Percentiles rank a stretch among this genome's conserved stretches.
phyloP scores from a whole-genome alignment of 2,329 filamentous ascomycete species.

The Phoma herbarum region DNA sequence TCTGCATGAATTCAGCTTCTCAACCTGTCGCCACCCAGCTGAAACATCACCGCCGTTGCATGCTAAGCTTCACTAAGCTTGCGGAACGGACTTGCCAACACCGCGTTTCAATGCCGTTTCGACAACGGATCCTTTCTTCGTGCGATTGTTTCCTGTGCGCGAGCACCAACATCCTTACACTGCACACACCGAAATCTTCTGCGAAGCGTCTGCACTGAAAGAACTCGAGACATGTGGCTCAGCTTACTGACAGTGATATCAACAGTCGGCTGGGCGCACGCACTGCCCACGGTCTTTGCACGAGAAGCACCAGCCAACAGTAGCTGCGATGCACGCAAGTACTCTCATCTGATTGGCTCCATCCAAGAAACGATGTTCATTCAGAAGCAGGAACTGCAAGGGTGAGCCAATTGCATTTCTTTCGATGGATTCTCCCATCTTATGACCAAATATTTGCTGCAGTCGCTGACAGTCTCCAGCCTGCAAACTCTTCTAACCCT shows the following conservation, averaged over 20 bases:
- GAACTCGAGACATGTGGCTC: conserved; percentile 1
- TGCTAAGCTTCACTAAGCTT: conserved; percentile 22
- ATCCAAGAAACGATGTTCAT: conserved; percentile 35
- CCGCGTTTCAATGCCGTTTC: conserved; percentile 16
- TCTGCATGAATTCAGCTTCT: neutral
- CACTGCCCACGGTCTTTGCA: neutral
- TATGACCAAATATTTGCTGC: too few species aligned
- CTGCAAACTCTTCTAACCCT: conserved; percentile 9
- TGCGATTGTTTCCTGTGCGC: too few species aligned
- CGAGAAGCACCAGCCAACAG: conserved; percentile 4
- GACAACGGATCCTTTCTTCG: neutral
- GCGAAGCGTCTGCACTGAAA: neutral
- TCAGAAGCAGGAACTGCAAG: conserved; percentile 32
- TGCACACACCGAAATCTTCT: neutral
- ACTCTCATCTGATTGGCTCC: conserved; percentile 21
- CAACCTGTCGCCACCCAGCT: neutral
- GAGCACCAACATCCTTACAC: neutral
- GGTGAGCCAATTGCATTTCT: too few species aligned
- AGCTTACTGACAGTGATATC: neutral
- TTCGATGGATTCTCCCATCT: too few species aligned
- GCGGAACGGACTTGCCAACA: conserved; percentile 7
- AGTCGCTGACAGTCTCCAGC: neutral
- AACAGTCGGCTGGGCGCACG: neutral
- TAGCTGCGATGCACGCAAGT: conserved; percentile 5
- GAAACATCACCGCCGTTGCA: conserved; percentile 7